These are phyloP conservation scores for Verbascum thapsus DNA, from an alignment of 257 asterid species.

Conservation along the genomic window DNA sequence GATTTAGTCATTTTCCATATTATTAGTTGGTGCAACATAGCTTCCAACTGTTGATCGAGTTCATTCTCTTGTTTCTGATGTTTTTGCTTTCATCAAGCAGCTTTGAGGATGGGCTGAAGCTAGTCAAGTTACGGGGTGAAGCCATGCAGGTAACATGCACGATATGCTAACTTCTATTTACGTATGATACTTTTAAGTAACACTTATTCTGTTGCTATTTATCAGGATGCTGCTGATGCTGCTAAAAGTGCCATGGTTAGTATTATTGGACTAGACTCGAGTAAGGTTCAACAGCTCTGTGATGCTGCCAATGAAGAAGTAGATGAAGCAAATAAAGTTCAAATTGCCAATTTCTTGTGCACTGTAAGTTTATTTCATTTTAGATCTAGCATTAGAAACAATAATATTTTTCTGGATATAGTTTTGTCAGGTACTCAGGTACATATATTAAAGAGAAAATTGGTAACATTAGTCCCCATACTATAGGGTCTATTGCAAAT, in stretches of 20 bases:
- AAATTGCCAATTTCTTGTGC: conserved; percentile 95
- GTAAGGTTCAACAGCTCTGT: conserved; percentile 88
- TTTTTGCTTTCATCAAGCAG: conserved; percentile 42
- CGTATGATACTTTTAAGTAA: conserved; percentile 15
- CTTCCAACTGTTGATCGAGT: conserved; percentile 13
- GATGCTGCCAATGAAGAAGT: conserved; percentile 98
- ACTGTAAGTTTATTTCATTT: conserved; percentile 57
- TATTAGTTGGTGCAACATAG: background rate
- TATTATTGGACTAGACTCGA: conserved; percentile 88
- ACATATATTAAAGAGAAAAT: no score
- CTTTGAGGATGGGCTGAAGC: conserved; percentile 96
- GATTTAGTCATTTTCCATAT: no score
- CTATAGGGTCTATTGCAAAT: no score
- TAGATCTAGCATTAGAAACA: background rate
- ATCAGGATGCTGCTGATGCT: conserved; percentile 95
- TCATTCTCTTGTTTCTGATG: conserved; percentile 25
- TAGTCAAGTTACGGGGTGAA: conserved; percentile 90
- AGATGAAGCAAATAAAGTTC: conserved; percentile 85
- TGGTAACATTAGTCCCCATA: no score
- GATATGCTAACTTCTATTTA: conserved; percentile 9
- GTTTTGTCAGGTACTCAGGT: no score
- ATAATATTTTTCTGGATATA: no score
- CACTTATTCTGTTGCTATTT: conserved; percentile 14
- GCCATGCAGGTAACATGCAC: conserved; percentile 83
- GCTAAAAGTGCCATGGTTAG: conserved; percentile 97